These are phyloP conservation scores for Apostasia ramifera DNA, from an alignment of 106 monocot species.

Conservation along the genomic window DNA sequence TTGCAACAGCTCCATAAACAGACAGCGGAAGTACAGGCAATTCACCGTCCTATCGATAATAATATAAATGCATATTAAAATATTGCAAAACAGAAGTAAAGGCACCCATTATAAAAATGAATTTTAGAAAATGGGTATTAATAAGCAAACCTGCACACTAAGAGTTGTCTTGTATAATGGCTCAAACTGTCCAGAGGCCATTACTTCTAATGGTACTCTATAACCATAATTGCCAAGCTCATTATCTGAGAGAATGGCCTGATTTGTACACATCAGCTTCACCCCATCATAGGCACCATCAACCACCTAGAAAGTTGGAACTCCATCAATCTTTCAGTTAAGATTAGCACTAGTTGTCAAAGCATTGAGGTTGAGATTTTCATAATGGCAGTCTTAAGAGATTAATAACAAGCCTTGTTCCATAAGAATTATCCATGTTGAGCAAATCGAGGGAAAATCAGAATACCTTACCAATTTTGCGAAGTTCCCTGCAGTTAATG, in stretches of 20 bases:
- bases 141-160: conserved; percentile 66
- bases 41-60: conserved; percentile 67
- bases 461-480: conserved; percentile 90
- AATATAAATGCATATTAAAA: neutral
- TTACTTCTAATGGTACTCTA: conserved; percentile 72
- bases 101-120: too few species aligned
- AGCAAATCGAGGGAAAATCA: neutral
- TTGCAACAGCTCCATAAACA: conserved; percentile 90
- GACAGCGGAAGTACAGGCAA: conserved; percentile 90
- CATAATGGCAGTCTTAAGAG: neutral
- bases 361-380: too few species aligned
- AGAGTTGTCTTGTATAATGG: conserved; percentile 81
- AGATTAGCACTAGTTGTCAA: too few species aligned
- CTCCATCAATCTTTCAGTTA: neutral
- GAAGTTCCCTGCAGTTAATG: conserved; percentile 88
- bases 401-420: neutral
- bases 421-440: neutral
- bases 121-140: too few species aligned
- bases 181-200: conserved; percentile 74
- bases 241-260: conserved; percentile 78
- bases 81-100: too few species aligned
- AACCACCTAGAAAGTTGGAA: conserved; percentile 36
- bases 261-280: conserved; percentile 58
- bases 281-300: conserved; percentile 88
- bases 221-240: conserved; percentile 44